Evolutionary conservation across 768 basidiomycete species (phyloP).

Genomic region (Leucocoprinus sp.): DNA sequence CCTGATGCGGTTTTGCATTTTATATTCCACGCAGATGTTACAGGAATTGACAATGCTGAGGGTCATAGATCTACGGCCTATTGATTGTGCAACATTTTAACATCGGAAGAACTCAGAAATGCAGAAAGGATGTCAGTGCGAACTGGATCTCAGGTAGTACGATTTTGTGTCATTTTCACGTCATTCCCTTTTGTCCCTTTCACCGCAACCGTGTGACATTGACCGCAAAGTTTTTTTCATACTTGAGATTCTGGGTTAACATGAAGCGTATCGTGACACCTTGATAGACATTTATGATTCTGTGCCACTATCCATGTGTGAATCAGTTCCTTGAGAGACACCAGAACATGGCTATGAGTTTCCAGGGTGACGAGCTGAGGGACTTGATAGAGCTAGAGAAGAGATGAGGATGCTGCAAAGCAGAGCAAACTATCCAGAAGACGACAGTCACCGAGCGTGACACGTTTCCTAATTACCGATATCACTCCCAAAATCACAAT

Average conservation of each 20-base stretch:
- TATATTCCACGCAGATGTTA: conserved; percentile 26
- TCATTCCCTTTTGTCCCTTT: no score
- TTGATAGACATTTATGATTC: conserved; percentile 25
- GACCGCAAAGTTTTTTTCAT: no score
- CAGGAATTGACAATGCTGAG: conserved; percentile 24
- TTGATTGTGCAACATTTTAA: conserved; percentile 34
- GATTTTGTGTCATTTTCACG: conserved; percentile 43
- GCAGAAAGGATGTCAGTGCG: conserved; percentile 9
- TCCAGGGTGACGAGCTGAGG: conserved; percentile 6
- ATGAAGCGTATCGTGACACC: no score
- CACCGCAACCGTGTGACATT: conserved; percentile 31
- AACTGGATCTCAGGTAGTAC: conserved; percentile 14
- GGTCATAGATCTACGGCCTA: conserved; percentile 26
- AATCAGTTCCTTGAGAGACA: conserved; percentile 6
- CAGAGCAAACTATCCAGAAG: conserved; percentile 37
- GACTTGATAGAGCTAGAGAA: not conserved
- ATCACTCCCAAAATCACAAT: conserved; percentile 2
- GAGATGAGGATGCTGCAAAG: conserved; percentile 21
- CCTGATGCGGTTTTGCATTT: conserved; percentile 29
- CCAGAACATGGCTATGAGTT: conserved; percentile 6
- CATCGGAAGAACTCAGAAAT: conserved; percentile 23
- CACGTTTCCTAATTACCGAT: conserved; percentile 4
- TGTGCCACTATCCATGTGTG: conserved; percentile 3
- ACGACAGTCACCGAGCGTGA: conserved; percentile 24
- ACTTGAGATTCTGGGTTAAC: no score